phyloP scores from a whole-genome alignment of 176 grass and related monocot species.

The Bolboschoenus planiculmis region DNA sequence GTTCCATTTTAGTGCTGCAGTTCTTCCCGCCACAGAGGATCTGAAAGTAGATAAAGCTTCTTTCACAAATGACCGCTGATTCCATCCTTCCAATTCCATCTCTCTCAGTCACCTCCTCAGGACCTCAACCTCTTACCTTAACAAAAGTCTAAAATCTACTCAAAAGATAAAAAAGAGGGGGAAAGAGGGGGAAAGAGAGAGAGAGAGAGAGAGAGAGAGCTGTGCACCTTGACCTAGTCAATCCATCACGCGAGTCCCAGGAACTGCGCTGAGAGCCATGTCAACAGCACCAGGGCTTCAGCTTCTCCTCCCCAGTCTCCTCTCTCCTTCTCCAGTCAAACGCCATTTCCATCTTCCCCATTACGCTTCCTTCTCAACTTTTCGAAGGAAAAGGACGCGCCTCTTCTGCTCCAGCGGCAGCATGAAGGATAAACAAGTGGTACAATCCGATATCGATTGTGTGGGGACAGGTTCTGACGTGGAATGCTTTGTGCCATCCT shows the following conservation, averaged over 20 bases:
- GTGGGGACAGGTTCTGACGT: constrained; percentile 49
- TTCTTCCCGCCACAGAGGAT: not conserved
- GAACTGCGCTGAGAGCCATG: constrained; percentile 8
- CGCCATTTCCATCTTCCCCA: not conserved
- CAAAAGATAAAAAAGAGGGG: not conserved
- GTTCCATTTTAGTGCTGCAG: too few species aligned
- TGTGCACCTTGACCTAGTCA: not conserved
- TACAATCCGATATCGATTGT: constrained; percentile 31
- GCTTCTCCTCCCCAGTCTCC: not conserved
- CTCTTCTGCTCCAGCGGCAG: not conserved
- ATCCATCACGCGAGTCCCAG: not conserved
- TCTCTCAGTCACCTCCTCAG: too few species aligned
- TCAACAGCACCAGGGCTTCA: constrained; percentile 21
- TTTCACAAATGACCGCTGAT: not conserved
- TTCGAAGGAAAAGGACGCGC: not conserved
- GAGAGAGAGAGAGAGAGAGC: not conserved
- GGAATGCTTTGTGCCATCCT: constrained; percentile 37
- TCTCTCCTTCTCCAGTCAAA: not conserved
- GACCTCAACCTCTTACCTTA: not conserved
- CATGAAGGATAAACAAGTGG: constrained; percentile 10
- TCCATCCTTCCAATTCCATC: not conserved
- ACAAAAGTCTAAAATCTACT: not conserved
- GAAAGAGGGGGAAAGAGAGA: not conserved
- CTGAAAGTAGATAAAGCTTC: not conserved
- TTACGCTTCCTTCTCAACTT: not conserved